Conservation (phyloP, 2,329 filamentous ascomycete species). For the Fusarium globosum region DNA sequence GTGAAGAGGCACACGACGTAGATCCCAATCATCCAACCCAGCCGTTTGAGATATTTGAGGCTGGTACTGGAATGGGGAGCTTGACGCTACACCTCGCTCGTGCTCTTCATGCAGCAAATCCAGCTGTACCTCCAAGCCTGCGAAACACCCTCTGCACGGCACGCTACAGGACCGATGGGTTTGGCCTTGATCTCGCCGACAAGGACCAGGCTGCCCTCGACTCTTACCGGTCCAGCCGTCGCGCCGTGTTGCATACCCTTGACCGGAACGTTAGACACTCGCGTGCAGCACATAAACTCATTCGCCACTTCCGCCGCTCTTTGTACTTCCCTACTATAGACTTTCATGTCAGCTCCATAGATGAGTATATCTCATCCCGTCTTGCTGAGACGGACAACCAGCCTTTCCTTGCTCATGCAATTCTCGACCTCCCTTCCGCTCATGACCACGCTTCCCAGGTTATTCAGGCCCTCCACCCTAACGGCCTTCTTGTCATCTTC, state of each 20-base stretch:
- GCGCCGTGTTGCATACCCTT: constrained; percentile 79
- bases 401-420: constrained; percentile 77
- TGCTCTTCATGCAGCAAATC: constrained; percentile 79
- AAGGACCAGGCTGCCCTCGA: constrained; percentile 53
- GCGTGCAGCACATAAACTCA: constrained; percentile 70
- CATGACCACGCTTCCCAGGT: constrained; percentile 61
- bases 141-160: constrained; percentile 48
- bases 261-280: constrained; percentile 74
- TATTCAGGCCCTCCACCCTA: constrained; percentile 68
- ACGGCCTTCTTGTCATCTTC: constrained; percentile 76
- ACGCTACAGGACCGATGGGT: constrained; percentile 28
- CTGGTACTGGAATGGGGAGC: constrained; percentile 86
- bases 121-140: constrained; percentile 58
- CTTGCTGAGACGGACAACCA: constrained; percentile 53
- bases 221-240: constrained; percentile 62
- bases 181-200: constrained; percentile 44
- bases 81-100: constrained; percentile 80
- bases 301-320: constrained; percentile 74
- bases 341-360: constrained; percentile 77
- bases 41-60: constrained; percentile 81
- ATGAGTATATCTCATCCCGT: constrained; percentile 69
- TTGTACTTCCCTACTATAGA: constrained; percentile 77
- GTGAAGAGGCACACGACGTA: constrained; percentile 46
- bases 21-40: constrained; percentile 47
- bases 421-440: constrained; percentile 78